Conservation (phyloP, 805 yeast species). For the Barnettozyma botsteinii region DNA sequence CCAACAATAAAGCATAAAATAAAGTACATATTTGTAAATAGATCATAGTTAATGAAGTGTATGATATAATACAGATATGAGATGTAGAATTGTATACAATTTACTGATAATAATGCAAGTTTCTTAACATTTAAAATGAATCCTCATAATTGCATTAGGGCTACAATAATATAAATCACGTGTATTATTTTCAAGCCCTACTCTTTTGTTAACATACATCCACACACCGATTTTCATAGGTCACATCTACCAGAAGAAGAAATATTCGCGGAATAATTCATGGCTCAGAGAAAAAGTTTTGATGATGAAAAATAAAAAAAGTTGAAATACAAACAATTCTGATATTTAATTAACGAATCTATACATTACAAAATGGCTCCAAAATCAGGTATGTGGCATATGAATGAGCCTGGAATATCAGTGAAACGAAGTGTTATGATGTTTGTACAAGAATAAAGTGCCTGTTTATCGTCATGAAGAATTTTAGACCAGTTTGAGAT, state of each 20-base stretch:
- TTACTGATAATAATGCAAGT: too few relatives aligned
- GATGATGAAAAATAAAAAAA: slow-evolving; percentile 6
- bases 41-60: slow-evolving; percentile 11
- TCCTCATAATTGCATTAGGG: too few relatives aligned
- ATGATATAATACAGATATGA: slow-evolving; percentile 3
- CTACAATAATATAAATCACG: not conserved
- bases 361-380: slow-evolving; percentile 37
- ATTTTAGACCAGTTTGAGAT: too few relatives aligned
- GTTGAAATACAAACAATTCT: slow-evolving; percentile 1
- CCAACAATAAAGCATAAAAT: not conserved
- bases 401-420: not conserved
- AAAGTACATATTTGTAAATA: slow-evolving; percentile 5
- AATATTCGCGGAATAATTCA: slow-evolving; percentile 2
- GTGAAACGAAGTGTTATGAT: too few relatives aligned
- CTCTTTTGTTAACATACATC: too few relatives aligned
- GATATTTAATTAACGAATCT: slow-evolving; percentile 5
- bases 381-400: slow-evolving; percentile 45
- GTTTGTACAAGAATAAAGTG: too few relatives aligned
- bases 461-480: too few relatives aligned
- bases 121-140: too few relatives aligned
- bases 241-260: not conserved
- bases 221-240: not conserved
- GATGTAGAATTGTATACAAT: not conserved
- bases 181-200: not conserved
- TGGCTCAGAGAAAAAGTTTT: not conserved